phyloP scores from a whole-genome alignment of 495 filamentous ascomycete genomes.

The Penicillium cinerascens region DNA sequence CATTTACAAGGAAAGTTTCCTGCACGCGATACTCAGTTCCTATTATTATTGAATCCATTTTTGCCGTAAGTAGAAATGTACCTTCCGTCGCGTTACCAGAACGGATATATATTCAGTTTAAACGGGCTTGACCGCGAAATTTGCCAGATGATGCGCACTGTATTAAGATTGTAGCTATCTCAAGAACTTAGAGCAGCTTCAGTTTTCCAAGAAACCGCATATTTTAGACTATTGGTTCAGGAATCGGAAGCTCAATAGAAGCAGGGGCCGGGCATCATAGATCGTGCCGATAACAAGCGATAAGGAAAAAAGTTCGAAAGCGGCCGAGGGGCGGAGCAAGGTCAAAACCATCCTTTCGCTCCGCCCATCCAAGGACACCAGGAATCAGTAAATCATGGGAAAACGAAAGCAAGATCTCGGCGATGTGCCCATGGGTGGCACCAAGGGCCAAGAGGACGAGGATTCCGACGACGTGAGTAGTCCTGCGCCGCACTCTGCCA shows the following conservation, averaged over 20 bases:
- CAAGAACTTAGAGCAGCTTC: neutral
- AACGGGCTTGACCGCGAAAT: neutral
- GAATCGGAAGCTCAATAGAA: neutral
- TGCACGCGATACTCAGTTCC: neutral
- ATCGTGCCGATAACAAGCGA: slow-evolving; percentile 19
- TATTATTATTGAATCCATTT: no score
- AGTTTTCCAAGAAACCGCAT: neutral
- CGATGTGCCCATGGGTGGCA: slow-evolving; percentile 44
- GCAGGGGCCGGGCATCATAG: neutral
- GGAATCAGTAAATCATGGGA: slow-evolving; percentile 36
- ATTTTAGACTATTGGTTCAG: neutral
- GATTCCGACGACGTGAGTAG: slow-evolving; percentile 44
- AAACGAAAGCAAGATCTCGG: slow-evolving; percentile 50
- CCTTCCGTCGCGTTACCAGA: no score
- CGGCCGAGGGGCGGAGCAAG: slow-evolving; percentile 24
- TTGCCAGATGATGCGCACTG: neutral
- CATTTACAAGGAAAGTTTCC: no score
- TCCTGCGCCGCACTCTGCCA: neutral
- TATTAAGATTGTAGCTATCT: neutral
- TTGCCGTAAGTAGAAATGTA: no score
- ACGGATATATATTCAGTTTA: no score
- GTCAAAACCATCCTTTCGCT: slow-evolving; percentile 7
- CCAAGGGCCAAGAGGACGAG: slow-evolving; percentile 23
- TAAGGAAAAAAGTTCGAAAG: slow-evolving; percentile 31
- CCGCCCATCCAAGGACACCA: slow-evolving; percentile 1